Evolutionary conservation across 495 filamentous ascomycete species (phyloP), one percentile per base, ranked within the genome.

Genomic region (Penicillium flavigenum): DNA sequence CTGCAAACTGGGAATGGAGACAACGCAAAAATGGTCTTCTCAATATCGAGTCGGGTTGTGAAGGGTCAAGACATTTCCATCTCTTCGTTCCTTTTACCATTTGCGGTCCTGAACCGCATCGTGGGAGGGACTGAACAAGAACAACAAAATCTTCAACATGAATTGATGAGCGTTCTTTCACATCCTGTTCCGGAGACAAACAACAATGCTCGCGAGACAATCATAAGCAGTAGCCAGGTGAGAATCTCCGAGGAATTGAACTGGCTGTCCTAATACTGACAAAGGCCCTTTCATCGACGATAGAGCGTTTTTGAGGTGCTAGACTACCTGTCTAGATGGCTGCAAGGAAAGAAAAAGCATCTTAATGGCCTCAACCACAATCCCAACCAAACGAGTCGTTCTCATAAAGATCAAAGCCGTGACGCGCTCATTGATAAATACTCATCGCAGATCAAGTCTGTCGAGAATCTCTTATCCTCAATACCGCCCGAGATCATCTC

Each of bases 281-380:
- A 3, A 20, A 12, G 14, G 8, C 36, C 16, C 16, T 29, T 7
- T 14, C 32, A 48, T 48, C 31, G 44, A 16, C 11, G 45, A 38
- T 63, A 96, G 90, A 89, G 88, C 52, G 86, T 96, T 10, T 98
- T 98, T 71, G 85, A 86, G 54, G 84, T 95, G 14, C 80, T 98
- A 24, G 95, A 98, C 66, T 96, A 98, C 69, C 80, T 91, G 56
- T 90, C 91, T 55, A 81, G 85, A 46, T 98, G 95, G 94, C 70
- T 94, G 16, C 91, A 96, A 64, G 81, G 86, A 34, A 90, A 88
- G 68, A 92, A 87, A 66, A 91, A 82, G 67, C 77, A 79, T 63
- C 62, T 77, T 6, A 74, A 73, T 64, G 63, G 65, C 34, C 59
- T 75, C 17, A 73, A 60, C 31, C 62, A 63, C 22, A 66, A 76